Conservation (phyloP, 352 stramenopile genomes). For the Globisporangium rhizosaccharum region DNA sequence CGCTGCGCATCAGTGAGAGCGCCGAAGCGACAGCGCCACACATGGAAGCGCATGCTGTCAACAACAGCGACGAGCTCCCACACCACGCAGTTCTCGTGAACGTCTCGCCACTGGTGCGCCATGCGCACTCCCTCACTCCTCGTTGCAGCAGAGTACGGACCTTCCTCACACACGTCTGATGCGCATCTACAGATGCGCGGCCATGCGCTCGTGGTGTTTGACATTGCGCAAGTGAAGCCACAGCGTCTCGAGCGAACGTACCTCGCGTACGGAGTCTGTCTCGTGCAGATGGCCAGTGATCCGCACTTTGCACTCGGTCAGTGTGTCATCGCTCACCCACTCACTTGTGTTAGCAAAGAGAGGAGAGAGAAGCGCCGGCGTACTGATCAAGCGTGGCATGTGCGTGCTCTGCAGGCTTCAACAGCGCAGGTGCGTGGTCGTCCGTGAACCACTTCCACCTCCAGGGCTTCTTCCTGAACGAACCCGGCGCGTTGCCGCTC, state of each 20-base stretch:
- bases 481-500: conserved; percentile 23
- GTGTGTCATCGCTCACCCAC: not conserved
- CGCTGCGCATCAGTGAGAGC: conserved; percentile 21
- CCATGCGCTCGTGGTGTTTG: conserved; percentile 53
- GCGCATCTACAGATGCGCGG: conserved; percentile 35
- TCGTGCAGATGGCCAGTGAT: conserved; percentile 19
- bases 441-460: conserved; percentile 78
- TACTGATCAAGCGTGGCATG: not conserved
- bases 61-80: not conserved
- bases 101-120: conserved; percentile 51
- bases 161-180: not conserved
- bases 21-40: not conserved
- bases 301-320: conserved; percentile 48
- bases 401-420: conserved; percentile 35
- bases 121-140: not conserved
- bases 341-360: not conserved
- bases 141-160: not conserved
- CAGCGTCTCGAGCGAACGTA: conserved; percentile 32
- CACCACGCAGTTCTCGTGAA: conserved; percentile 48
- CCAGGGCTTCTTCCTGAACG: conserved; percentile 50
- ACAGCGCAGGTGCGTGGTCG: conserved; percentile 68
- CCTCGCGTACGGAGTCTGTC: conserved; percentile 18
- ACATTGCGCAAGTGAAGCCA: conserved; percentile 27
- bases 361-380: not conserved
- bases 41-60: not conserved